Evolutionary conservation across 192 early-diverging fungal genomes (phyloP).

Genomic region (Coemansia sp.): DNA sequence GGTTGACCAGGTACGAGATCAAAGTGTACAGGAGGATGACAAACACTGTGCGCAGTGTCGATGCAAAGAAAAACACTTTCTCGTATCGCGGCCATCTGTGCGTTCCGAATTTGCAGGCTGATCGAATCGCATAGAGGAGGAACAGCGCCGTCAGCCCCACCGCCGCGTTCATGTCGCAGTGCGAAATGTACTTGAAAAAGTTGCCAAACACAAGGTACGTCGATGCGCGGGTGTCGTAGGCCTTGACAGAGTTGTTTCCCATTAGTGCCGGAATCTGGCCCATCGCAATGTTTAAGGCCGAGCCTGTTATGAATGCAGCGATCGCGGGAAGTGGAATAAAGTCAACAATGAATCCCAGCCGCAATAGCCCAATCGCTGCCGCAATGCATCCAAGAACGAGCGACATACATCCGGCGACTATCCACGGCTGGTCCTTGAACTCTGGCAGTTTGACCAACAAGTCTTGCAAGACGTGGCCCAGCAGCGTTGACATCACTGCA

Average conservation of each 20-base stretch:
- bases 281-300: slow-evolving; percentile 78
- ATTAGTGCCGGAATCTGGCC: slow-evolving; percentile 77
- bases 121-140: slow-evolving; percentile 48
- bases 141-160: slow-evolving; percentile 51
- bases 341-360: slow-evolving; percentile 83
- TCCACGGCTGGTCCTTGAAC: slow-evolving; percentile 58
- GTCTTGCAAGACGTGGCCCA: no score
- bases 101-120: slow-evolving; percentile 27
- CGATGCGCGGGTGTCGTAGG: slow-evolving; percentile 65
- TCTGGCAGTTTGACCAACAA: slow-evolving; percentile 44
- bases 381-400: slow-evolving; percentile 74
- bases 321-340: slow-evolving; percentile 83
- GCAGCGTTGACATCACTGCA: slow-evolving; percentile 74
- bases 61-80: slow-evolving; percentile 61
- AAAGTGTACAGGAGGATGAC: slow-evolving; percentile 75
- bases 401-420: slow-evolving; percentile 58
- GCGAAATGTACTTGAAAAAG: slow-evolving; percentile 56
- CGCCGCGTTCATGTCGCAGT: slow-evolving; percentile 51
- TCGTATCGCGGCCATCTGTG: slow-evolving; percentile 54
- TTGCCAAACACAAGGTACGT: slow-evolving; percentile 77
- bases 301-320: slow-evolving; percentile 85
- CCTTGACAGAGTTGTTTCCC: slow-evolving; percentile 67
- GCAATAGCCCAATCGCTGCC: slow-evolving; percentile 70
- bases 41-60: slow-evolving; percentile 71
- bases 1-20: slow-evolving; percentile 69